Evolutionary conservation across 2,329 filamentous ascomycete species (phyloP), one percentile per base, ranked within the genome.

Genomic region (Talaromyces sp.): DNA sequence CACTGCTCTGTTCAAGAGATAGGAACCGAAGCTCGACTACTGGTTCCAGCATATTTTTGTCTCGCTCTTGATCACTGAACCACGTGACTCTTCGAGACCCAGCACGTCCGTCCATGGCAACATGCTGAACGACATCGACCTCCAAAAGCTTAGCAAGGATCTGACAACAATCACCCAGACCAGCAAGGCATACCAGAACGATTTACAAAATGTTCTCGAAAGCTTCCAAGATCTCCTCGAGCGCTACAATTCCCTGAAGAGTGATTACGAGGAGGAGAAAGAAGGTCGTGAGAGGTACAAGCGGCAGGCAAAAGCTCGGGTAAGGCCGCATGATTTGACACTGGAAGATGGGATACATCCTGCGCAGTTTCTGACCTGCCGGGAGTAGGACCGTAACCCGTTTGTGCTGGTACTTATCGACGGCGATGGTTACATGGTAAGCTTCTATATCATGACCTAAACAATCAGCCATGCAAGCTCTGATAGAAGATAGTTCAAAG

Each of bases 251-350:
- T 73, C 75, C 0, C 72, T 86, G 31, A 83, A 81, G 65, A 81
- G 77, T 61, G 80, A 84, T 60, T 83, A 80, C 56, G 82, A 84
- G 62, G 80, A 84, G 61, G 80, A 81, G 61, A 77, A 80, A 40
- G 80, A 81, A 51, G 70, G 75, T 0, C 72, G 80, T 3, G 81
- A 84, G 60, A 77, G 77, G 41, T 84, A 83, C 72, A 84, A 84
- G 64, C 77, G 79, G 63, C 67, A 80, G 57, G 78, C 78, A 5
- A 73, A 75, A 53, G 75, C 73, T 11, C 73, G 78, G 62, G 78
- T 70, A 67, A 22, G 53, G 22, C n/a, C 35, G 53, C 11, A 4
- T 46, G 19, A 58, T 17, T 35, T 52, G 21, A 56, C n/a, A 13
- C 9, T 13, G 9, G 19, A 11, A 31, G 1, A 13, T 46, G 28